Evolutionary conservation across 2,329 filamentous ascomycete genomes (phyloP), one percentile per base, ranked within the genome.

Genomic region (Colletotrichum agaves): DNA sequence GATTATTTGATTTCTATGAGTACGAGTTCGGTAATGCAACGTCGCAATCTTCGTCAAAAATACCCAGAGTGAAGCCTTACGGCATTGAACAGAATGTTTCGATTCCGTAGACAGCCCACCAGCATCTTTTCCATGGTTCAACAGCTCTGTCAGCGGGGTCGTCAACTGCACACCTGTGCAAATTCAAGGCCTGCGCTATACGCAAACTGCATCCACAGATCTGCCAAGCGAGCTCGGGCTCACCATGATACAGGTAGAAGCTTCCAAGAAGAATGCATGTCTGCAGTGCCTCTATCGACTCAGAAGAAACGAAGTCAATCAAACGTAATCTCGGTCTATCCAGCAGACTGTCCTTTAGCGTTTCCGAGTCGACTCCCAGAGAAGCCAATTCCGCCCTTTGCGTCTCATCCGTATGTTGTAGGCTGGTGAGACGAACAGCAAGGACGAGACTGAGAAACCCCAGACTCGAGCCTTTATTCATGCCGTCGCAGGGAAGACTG

Each of bases 41-140:
- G 23, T 75, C 73, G 13, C 75, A 79, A 60, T 80, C 78, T 0
- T 50, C 62, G 37, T 78, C 78, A 0, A 69, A 68, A 13, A 80
- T 78, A 5, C 73, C 72, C 0, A 69, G 59, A 0, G 79, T 78
- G 46, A 78, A 80, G 1, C 79, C 78, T 41, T 80, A 81, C 0
- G 78, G 72, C 74, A 81, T 80, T 0, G 78, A 80, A 60, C 77
- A 80, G 21, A 80, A 79, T 0, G 77, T 79, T 41, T 81, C 79
- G 1, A 80, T 76, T 55, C 80, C 79, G 41, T 80, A 78, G 0
- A 81, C 75, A 1, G 79, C 78, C 78, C 79, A 81, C 79, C 79
- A 81, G 10, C 77, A 78, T 0, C 78, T 74, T 17, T 80, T 80
- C 12, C 74, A 60, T 0, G 73, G 72, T 49, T 78, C 76, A 12